phyloP scores from a whole-genome alignment of 164 flowering plant species.

The Annona cherimola region DNA sequence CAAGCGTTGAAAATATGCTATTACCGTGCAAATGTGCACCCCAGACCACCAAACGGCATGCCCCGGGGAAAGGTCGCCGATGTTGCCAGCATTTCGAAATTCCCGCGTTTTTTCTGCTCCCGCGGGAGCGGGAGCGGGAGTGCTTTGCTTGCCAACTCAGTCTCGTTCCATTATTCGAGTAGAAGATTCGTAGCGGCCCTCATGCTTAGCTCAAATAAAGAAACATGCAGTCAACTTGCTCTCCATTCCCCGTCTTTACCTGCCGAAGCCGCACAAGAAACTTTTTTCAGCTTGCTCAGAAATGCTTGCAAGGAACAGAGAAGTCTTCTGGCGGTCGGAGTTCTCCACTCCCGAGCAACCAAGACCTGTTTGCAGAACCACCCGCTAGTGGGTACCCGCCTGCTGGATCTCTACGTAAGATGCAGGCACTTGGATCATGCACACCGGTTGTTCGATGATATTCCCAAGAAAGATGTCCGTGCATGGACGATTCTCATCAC shows the following conservation, averaged over 20 bases:
- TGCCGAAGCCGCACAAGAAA: neutral
- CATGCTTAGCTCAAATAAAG: slow-evolving; percentile 1
- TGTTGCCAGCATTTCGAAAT: slow-evolving; percentile 5
- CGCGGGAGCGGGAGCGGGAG: neutral
- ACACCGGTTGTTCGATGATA: slow-evolving; percentile 58
- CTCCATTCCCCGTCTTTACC: neutral
- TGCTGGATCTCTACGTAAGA: slow-evolving; percentile 36
- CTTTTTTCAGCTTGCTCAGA: neutral
- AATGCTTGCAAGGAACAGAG: neutral
- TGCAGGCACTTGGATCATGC: slow-evolving; percentile 28
- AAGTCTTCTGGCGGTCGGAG: neutral
- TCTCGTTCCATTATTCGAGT: neutral
- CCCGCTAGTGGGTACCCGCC: slow-evolving; percentile 19
- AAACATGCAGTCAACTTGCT: neutral
- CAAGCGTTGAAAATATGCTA: neutral
- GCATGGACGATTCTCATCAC: slow-evolving; percentile 64
- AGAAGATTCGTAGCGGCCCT: neutral
- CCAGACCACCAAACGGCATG: slow-evolving; percentile 4
- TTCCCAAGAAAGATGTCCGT: slow-evolving; percentile 42
- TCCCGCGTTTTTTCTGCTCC: slow-evolving; percentile 9
- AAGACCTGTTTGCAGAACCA: slow-evolving; percentile 27
- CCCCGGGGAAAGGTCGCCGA: slow-evolving; percentile 2
- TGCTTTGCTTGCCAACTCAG: neutral
- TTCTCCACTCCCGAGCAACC: slow-evolving; percentile 36
- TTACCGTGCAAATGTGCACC: neutral